Evolutionary conservation across 192 early-diverging fungal species (phyloP), one percentile per base, ranked within the genome.

Genomic region (Lunasporangiospora selenospora): DNA sequence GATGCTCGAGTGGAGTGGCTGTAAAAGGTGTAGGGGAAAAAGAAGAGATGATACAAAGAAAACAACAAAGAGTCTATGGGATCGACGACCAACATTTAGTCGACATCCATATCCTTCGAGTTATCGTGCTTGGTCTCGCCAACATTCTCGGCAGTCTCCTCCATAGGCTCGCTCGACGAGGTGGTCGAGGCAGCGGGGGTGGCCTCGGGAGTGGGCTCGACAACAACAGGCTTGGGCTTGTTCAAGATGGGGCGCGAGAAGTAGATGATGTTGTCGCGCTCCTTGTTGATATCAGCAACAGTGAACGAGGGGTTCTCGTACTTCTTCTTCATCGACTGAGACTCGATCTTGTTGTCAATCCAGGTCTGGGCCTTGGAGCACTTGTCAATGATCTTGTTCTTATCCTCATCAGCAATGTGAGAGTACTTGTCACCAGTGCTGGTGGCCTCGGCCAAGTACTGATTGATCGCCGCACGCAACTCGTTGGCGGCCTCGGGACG

Each of bases 351-450:
- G 54, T 90, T 88, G 75, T 96, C 92, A 69, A 97, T 81, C 97
- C 97, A 99, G 52, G 88, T 81, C 63, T 88, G 86, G 63, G 88
- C 90, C 77, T 84, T 81, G 42, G 93, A 82, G 49, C 82, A 77
- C 64, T 89, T 88, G 55, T 91, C 90, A 24, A 84, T 80, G 62
- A 95, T 83, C 61, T 88, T 86, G 62, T 95, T 86, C 65, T 95
- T 81, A 64, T 99, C 97, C 57, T 88, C 90, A 40, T 81, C 78
- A 41, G 89, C 77, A 75, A 99, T 95, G 81, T 97, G 95, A 49
- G 86, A 49, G 73, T 91, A 96, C 62, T 89, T 88, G 67, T 93
- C 95, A 58, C 97, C 93, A 54, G 80, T 80, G 67, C 86, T 86
- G 27, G 83, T 81, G 24, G 91, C 85, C 64, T 89, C 88, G 39